Evolutionary conservation across 1,139 yeast genomes (phyloP), one percentile per base, ranked within the genome.

Genomic region (Yamadazyma buinensis): DNA sequence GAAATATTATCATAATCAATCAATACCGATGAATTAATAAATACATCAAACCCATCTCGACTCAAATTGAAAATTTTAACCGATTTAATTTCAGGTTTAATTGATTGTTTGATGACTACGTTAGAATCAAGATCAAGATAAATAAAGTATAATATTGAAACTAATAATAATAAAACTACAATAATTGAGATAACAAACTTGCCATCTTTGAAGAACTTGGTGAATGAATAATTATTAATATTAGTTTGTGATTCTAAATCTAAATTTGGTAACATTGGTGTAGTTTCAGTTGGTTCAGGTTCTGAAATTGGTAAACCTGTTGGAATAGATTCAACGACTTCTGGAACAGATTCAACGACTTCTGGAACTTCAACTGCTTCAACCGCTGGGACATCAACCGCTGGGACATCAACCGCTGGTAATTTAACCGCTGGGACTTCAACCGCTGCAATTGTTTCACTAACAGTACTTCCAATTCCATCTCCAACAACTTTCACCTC

Each of bases 1-100:
- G 44, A 22, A 14, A 63, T 48, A 9, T 48, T 41, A 32, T 51
- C 54, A 40, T 62, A 64, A 39, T 60, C 44, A 17, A 61, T 42
- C 5, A 42, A 35, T 4, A 61, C 37, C 0, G 56, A 41, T 2
- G 61, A 63, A 5, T 46, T 40, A 7, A 61, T 51, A 34, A 52
- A 57, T 20, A 54, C 41, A 29, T 51, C 47, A 22, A 56, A 29
- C 9, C 68, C 59, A 24, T 42, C 42, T 15, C 48, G 50, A 29
- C 49, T 47, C 27, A 63, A 43, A 7, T 51, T 52, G 11, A 55
- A 37, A 3, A 59, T 36, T 20, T 42, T 20, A 49, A 47, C 26
- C 41, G 41, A 35, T 38, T 43, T 33, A 41, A 57, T 38, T 29
- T 51, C 43, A 12, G 58, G 47, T 15, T 40, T 38, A 8, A 56